A percentile compares a stretch with the other conserved stretches of the same genome.
These are phyloP conservation scores for Rosa lucieae DNA, from an alignment of 306 rosid species.

Conservation along the genomic window DNA sequence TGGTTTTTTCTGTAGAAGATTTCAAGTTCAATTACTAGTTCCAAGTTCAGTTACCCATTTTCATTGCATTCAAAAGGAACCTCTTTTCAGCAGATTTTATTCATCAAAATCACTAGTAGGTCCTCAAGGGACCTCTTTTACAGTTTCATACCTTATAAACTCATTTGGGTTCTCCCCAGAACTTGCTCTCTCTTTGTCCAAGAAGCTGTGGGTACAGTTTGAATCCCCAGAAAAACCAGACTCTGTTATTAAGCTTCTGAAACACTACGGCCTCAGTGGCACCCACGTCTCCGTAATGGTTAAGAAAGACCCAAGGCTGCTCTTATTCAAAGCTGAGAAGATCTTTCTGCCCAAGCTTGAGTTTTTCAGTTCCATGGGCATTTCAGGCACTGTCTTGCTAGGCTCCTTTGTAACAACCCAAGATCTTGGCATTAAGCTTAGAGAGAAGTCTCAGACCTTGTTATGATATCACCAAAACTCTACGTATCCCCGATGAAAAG, in stretches of 20 bases:
- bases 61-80: not conserved
- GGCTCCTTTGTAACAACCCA: not conserved
- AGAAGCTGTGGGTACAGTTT: not conserved
- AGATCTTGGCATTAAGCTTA: not conserved
- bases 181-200: not conserved
- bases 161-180: slow-evolving; percentile 21
- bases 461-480: slow-evolving; percentile 4
- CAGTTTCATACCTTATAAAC: slow-evolving; percentile 15
- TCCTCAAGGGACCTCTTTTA: not conserved
- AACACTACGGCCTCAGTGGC: not conserved
- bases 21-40: not conserved
- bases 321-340: slow-evolving; percentile 6
- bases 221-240: not conserved
- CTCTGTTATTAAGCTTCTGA: not conserved
- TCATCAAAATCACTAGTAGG: not conserved
- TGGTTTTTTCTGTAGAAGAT: not conserved
- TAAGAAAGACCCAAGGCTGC: not conserved
- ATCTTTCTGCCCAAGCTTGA: slow-evolving; percentile 25
- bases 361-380: slow-evolving; percentile 14
- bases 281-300: not conserved
- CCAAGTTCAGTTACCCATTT: not conserved
- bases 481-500: not conserved
- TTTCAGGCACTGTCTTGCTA: slow-evolving; percentile 6
- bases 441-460: slow-evolving; percentile 10
- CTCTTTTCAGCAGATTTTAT: not conserved